Conservation (phyloP, 495 filamentous ascomycete species). For the Haplographium delicatum region DNA sequence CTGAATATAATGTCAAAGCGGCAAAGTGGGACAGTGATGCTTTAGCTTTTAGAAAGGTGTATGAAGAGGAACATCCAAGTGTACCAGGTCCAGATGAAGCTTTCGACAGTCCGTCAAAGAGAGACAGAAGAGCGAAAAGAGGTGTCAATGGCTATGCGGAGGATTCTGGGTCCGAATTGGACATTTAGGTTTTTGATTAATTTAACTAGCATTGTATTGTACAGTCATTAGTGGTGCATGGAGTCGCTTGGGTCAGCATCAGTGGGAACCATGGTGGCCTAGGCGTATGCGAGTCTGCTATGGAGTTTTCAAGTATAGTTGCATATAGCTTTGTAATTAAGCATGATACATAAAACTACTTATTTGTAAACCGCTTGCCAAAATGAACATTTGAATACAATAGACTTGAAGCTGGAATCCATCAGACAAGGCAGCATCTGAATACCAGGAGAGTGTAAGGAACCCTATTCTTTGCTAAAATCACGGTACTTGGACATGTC, state of each 20-base stretch:
- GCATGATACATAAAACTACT: too few relatives aligned
- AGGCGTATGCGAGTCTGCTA: neutral
- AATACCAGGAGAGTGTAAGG: too few relatives aligned
- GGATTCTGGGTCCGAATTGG: slow-evolving; percentile 22
- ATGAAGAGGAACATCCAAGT: slow-evolving; percentile 55
- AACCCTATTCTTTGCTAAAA: too few relatives aligned
- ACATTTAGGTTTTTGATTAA: slow-evolving; percentile 9
- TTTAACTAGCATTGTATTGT: slow-evolving; percentile 11
- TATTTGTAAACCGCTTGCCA: too few relatives aligned
- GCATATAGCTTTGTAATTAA: too few relatives aligned
- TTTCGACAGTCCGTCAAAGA: slow-evolving; percentile 19
- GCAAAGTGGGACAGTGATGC: slow-evolving; percentile 68
- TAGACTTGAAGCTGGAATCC: too few relatives aligned
- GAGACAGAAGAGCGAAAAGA: slow-evolving; percentile 25
- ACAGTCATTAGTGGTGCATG: slow-evolving; percentile 7
- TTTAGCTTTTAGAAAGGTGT: slow-evolving; percentile 52
- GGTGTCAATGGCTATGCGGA: slow-evolving; percentile 27
- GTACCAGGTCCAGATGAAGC: slow-evolving; percentile 32
- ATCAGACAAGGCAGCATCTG: too few relatives aligned
- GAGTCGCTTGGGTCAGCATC: slow-evolving; percentile 10
- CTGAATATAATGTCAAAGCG: slow-evolving; percentile 50
- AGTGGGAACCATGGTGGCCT: neutral
- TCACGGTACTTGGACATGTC: too few relatives aligned
- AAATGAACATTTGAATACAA: too few relatives aligned
- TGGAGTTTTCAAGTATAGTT: neutral